phyloP scores from a whole-genome alignment of 805 yeast species.

The Saccharomyces jurei region DNA sequence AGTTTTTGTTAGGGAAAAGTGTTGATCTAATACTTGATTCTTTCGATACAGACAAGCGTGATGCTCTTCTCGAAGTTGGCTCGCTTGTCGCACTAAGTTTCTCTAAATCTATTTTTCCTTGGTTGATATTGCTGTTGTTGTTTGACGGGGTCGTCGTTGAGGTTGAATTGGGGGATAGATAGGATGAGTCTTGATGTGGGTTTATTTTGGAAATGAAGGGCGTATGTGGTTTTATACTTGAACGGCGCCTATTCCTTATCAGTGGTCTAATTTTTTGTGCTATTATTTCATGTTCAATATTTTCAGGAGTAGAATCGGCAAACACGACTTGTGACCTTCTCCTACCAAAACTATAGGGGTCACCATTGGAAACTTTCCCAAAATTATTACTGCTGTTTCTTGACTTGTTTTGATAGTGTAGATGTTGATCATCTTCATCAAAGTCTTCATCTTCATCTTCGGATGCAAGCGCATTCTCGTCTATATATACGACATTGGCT shows the following conservation, averaged over 20 bases:
- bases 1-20: constrained; percentile 31
- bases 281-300: constrained; percentile 7
- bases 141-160: constrained; percentile 4
- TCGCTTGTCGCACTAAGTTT: constrained; percentile 11
- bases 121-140: constrained; percentile 6
- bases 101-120: constrained; percentile 10
- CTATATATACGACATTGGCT: constrained; percentile 30
- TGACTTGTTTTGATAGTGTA: not conserved
- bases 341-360: constrained; percentile 4
- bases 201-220: not conserved
- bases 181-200: not conserved
- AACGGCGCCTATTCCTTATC: constrained; percentile 4
- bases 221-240: not conserved
- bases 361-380: constrained; percentile 1
- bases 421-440: constrained; percentile 1
- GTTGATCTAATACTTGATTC: constrained; percentile 28
- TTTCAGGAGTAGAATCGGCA: constrained; percentile 19
- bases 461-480: constrained; percentile 33
- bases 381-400: constrained; percentile 3
- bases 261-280: constrained; percentile 13
- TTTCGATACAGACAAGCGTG: constrained; percentile 32
- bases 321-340: constrained; percentile 24
- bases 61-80: constrained; percentile 27
- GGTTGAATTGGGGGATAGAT: constrained; percentile 2
- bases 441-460: constrained; percentile 26